Percentiles rank a stretch among this genome's conserved stretches.
These are phyloP conservation scores for Penicillium daleae DNA, from an alignment of 495 filamentous ascomycete genomes.

Conservation along the genomic window DNA sequence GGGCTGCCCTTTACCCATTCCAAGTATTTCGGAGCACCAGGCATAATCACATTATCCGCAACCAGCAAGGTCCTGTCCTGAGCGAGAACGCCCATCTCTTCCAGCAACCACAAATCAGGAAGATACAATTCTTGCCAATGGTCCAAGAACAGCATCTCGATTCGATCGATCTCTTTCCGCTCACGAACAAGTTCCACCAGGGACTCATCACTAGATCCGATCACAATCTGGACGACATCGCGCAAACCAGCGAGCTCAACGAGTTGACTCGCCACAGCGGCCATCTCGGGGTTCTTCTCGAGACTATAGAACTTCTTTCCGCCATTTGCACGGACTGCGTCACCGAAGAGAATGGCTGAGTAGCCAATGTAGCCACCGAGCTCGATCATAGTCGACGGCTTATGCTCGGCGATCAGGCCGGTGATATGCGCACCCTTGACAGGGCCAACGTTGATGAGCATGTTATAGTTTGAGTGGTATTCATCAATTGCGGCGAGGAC, in stretches of 20 bases:
- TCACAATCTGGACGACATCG: slow-evolving; percentile 50
- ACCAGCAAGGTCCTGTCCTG: slow-evolving; percentile 55
- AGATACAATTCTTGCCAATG: slow-evolving; percentile 68
- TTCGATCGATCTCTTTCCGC: slow-evolving; percentile 37
- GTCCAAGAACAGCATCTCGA: slow-evolving; percentile 69
- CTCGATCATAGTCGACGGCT: slow-evolving; percentile 68
- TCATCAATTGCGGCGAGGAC: slow-evolving; percentile 67
- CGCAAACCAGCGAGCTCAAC: slow-evolving; percentile 65
- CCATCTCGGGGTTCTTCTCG: slow-evolving; percentile 66
- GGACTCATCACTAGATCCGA: slow-evolving; percentile 26
- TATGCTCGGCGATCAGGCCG: slow-evolving; percentile 59
- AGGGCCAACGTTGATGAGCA: slow-evolving; percentile 72
- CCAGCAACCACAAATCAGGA: slow-evolving; percentile 66
- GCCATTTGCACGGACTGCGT: slow-evolving; percentile 54
- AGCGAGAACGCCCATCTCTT: slow-evolving; percentile 59
- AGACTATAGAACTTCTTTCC: slow-evolving; percentile 61
- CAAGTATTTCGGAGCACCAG: slow-evolving; percentile 67
- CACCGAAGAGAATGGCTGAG: slow-evolving; percentile 67
- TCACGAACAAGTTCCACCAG: slow-evolving; percentile 34
- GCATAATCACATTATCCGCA: slow-evolving; percentile 70
- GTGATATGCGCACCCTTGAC: slow-evolving; percentile 66
- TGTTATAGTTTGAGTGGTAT: slow-evolving; percentile 43
- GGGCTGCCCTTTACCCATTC: slow-evolving; percentile 21
- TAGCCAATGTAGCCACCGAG: slow-evolving; percentile 79
- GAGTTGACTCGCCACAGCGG: slow-evolving; percentile 58